phyloP scores from a whole-genome alignment of 148 eudicot species.

The Camellia japonica region DNA sequence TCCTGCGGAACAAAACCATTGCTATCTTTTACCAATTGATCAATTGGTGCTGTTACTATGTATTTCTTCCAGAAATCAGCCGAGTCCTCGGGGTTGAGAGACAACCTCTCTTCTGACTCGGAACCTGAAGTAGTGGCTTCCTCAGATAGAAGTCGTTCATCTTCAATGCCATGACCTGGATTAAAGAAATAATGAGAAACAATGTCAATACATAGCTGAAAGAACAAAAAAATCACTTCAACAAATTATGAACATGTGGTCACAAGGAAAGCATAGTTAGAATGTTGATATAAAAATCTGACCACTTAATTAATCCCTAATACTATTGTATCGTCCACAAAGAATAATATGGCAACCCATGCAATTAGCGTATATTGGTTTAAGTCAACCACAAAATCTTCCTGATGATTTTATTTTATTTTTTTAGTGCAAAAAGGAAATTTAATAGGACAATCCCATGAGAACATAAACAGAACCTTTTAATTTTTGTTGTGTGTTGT shows the following conservation, averaged over 20 bases:
- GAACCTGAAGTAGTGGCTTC: slow-evolving; percentile 41
- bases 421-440: neutral
- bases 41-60: slow-evolving; percentile 24
- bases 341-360: neutral
- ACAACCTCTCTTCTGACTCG: slow-evolving; percentile 30
- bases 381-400: too few species aligned
- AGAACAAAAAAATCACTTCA: neutral
- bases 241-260: neutral
- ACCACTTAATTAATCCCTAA: neutral
- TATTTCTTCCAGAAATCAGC: slow-evolving; percentile 55
- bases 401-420: too few species aligned
- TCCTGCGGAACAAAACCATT: slow-evolving; percentile 26
- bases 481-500: slow-evolving; percentile 29
- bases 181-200: neutral
- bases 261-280: neutral
- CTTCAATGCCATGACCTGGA: slow-evolving; percentile 38
- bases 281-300: neutral
- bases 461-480: slow-evolving; percentile 31
- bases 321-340: neutral
- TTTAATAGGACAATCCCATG: neutral
- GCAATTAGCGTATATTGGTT: neutral
- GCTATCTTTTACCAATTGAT: slow-evolving; percentile 26
- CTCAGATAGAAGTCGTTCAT: slow-evolving; percentile 37
- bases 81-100: slow-evolving; percentile 29
- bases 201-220: neutral